Evolutionary conservation across 1,284 basidiomycete species (phyloP).

Genomic region (Cryptococcus sp.): DNA sequence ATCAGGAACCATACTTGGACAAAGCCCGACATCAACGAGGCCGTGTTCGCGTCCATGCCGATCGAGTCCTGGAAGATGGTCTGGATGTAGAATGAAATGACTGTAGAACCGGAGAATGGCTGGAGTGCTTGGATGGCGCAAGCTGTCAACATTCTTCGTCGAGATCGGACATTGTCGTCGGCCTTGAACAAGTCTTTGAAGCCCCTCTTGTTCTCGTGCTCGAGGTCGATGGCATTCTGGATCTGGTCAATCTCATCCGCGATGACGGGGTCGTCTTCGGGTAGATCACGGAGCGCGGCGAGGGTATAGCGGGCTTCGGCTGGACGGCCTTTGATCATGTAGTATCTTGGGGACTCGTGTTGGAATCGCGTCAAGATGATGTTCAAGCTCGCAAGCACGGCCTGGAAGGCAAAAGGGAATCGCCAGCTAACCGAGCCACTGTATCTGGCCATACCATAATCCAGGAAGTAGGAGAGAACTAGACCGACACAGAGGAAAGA

Average conservation of each 20-base stretch:
- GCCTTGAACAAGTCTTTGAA: slow-evolving; percentile 21
- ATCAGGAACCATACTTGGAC: slow-evolving; percentile 8
- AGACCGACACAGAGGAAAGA: neutral
- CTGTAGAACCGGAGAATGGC: slow-evolving; percentile 7
- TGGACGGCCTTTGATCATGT: slow-evolving; percentile 11
- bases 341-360: slow-evolving; percentile 23
- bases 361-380: neutral
- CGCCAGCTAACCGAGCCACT: too few species aligned
- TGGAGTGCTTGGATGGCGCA: slow-evolving; percentile 12
- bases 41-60: slow-evolving; percentile 11
- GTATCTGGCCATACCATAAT: too few species aligned
- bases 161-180: slow-evolving; percentile 18
- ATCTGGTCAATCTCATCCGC: slow-evolving; percentile 18
- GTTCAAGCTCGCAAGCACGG: too few species aligned
- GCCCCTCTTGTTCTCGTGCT: slow-evolving; percentile 14
- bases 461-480: neutral
- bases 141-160: slow-evolving; percentile 23
- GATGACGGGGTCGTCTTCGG: slow-evolving; percentile 9
- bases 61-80: slow-evolving; percentile 20
- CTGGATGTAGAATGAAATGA: slow-evolving; percentile 12
- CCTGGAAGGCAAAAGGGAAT: too few species aligned
- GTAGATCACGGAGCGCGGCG: slow-evolving; percentile 10
- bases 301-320: slow-evolving; percentile 17
- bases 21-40: slow-evolving; percentile 17
- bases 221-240: slow-evolving; percentile 20